Conservation (phyloP, 2,329 filamentous ascomycete species). For the Sclerotiophoma versabilis region DNA sequence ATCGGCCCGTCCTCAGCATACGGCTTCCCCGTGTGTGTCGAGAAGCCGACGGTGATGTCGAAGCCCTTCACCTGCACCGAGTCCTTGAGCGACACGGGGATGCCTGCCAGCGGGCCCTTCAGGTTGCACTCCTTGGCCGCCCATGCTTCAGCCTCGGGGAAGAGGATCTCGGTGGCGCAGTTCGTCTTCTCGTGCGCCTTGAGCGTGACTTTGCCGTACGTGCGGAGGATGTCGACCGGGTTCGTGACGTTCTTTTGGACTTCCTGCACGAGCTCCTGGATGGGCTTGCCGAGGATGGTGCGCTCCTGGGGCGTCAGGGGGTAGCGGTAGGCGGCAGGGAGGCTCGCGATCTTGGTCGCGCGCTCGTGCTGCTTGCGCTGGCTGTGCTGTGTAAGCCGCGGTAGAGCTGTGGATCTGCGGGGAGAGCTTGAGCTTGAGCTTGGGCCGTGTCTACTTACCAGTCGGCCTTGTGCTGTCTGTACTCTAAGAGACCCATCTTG, state of each 20-base stretch:
- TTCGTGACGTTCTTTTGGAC: slow-evolving; percentile 73
- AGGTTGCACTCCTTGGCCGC: slow-evolving; percentile 68
- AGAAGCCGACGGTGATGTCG: slow-evolving; percentile 83
- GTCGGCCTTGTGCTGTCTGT: slow-evolving; percentile 73
- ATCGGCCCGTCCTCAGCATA: slow-evolving; percentile 72
- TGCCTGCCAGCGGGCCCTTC: slow-evolving; percentile 82
- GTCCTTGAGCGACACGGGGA: slow-evolving; percentile 85
- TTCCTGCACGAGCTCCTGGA: slow-evolving; percentile 77
- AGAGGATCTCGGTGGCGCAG: slow-evolving; percentile 85
- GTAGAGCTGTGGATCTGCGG: slow-evolving; percentile 1
- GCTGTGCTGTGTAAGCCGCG: slow-evolving; percentile 55
- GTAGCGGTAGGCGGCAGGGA: slow-evolving; percentile 70
- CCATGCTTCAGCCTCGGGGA: slow-evolving; percentile 81
- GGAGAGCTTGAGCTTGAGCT: slow-evolving; percentile 19
- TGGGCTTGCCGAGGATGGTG: slow-evolving; percentile 73
- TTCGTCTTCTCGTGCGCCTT: slow-evolving; percentile 88
- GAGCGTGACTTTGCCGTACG: slow-evolving; percentile 86
- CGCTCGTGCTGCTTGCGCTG: slow-evolving; percentile 82
- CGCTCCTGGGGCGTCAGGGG: slow-evolving; percentile 71
- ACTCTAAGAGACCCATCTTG: slow-evolving; percentile 66
- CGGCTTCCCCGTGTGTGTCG: slow-evolving; percentile 73
- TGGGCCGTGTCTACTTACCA: slow-evolving; percentile 62
- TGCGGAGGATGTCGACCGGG: slow-evolving; percentile 76
- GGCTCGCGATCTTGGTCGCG: slow-evolving; percentile 69
- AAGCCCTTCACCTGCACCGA: slow-evolving; percentile 80